Percentiles rank a stretch among this genome's conserved stretches.
phyloP scores from a whole-genome alignment of 257 asterid species.

The Solanum clarkiae region DNA sequence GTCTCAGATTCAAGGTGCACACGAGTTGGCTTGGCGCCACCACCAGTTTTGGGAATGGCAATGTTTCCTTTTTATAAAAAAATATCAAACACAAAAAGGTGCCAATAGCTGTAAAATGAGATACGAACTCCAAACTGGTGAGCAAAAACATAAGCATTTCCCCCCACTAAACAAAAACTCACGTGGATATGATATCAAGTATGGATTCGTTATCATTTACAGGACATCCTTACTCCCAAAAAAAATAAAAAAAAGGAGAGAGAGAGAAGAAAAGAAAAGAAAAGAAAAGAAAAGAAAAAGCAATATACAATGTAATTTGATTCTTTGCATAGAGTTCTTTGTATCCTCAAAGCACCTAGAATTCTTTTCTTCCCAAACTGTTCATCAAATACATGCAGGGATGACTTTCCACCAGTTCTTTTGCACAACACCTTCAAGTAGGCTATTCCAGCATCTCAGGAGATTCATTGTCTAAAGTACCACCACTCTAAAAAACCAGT shows the following conservation, averaged over 20 bases:
- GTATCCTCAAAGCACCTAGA: background rate
- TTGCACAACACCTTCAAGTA: background rate
- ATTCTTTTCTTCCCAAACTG: background rate
- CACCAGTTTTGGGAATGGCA: background rate
- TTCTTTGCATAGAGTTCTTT: background rate
- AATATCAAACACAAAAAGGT: background rate
- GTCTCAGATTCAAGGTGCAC: background rate
- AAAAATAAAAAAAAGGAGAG: background rate
- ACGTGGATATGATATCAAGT: background rate
- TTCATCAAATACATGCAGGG: background rate
- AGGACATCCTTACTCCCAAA: background rate
- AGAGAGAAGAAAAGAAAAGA: too few species aligned
- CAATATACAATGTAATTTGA: background rate
- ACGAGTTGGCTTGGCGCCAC: background rate
- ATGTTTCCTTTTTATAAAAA: background rate
- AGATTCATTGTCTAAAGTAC: background rate
- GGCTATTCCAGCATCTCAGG: background rate
- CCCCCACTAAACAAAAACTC: background rate
- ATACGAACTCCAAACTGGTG: background rate
- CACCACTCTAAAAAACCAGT: background rate
- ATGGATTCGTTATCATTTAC: background rate
- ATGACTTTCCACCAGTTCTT: background rate
- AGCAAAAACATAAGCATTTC: background rate
- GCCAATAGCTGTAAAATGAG: background rate
- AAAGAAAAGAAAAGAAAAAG: background rate